A percentile compares a stretch with the other conserved stretches of the same genome.
Evolutionary conservation across 306 rosid genomes (phyloP).

Genomic region (Corylus americana): DNA sequence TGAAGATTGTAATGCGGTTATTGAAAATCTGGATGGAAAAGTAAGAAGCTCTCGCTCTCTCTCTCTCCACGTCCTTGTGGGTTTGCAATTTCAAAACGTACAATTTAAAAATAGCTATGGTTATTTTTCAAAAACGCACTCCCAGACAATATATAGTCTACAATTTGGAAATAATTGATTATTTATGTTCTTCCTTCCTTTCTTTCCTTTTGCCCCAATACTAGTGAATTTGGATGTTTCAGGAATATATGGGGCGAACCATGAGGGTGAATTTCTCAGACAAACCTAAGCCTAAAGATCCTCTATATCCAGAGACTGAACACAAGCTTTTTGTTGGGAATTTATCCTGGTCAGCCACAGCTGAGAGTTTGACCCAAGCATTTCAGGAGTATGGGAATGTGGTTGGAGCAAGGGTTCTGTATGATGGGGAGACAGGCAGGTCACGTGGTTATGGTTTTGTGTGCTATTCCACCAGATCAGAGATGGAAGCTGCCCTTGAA

Average conservation of each 20-base stretch:
- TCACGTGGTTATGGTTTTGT: slow-evolving; percentile 95
- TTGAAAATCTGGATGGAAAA: slow-evolving; percentile 76
- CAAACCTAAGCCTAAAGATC: slow-evolving; percentile 81
- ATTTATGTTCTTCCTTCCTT: slow-evolving; percentile 2
- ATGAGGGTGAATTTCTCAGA: slow-evolving; percentile 84
- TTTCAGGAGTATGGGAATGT: slow-evolving; percentile 82
- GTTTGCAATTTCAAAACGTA: too few species aligned
- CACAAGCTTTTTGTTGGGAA: slow-evolving; percentile 85
- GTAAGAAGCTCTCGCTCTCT: slow-evolving; percentile 48
- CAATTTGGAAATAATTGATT: background rate
- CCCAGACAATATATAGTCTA: too few species aligned
- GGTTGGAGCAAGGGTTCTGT: slow-evolving; percentile 90
- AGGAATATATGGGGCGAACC: slow-evolving; percentile 82
- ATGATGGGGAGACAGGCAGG: slow-evolving; percentile 80
- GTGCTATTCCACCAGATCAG: slow-evolving; percentile 62
- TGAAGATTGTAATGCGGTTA: slow-evolving; percentile 71
- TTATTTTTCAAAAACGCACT: too few species aligned
- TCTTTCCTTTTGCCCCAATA: slow-evolving; percentile 5
- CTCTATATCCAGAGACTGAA: slow-evolving; percentile 85
- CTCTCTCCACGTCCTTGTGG: background rate
- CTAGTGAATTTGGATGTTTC: slow-evolving; percentile 26
- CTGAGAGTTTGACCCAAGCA: slow-evolving; percentile 69
- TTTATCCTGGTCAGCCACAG: slow-evolving; percentile 83
- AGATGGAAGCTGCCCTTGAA: slow-evolving; percentile 84
- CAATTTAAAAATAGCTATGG: too few species aligned